Evolutionary conservation across 306 rosid species (phyloP).

Genomic region (Cucurbita ficifolia): DNA sequence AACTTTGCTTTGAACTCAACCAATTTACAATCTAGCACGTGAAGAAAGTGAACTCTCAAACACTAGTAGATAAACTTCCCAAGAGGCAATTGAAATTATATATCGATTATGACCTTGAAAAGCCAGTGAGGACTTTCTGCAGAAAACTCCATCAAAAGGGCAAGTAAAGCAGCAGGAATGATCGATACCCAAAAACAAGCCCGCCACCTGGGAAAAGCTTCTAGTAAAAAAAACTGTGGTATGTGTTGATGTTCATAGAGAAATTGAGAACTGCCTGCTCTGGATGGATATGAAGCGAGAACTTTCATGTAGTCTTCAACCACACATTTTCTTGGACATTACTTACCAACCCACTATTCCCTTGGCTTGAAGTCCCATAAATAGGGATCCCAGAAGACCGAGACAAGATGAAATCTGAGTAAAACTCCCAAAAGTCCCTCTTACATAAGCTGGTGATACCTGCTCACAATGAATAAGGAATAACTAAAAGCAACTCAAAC

Average conservation of each 20-base stretch:
- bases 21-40: background rate
- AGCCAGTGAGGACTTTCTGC: slow-evolving; percentile 96
- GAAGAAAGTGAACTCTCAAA: background rate
- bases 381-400: slow-evolving; percentile 71
- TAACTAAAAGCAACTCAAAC: background rate
- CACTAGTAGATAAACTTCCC: background rate
- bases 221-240: background rate
- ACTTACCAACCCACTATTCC: slow-evolving; percentile 72
- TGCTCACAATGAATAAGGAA: slow-evolving; percentile 15
- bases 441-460: slow-evolving; percentile 88
- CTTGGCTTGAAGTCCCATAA: slow-evolving; percentile 79
- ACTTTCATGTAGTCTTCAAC: background rate
- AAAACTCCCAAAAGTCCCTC: slow-evolving; percentile 88
- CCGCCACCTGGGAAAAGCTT: slow-evolving; percentile 69
- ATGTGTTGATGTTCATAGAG: background rate
- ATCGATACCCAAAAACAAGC: slow-evolving; percentile 76
- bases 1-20: background rate
- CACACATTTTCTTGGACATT: slow-evolving; percentile 3
- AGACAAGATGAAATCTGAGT: slow-evolving; percentile 89
- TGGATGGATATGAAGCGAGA: background rate
- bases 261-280: background rate
- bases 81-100: background rate
- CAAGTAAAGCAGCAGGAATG: slow-evolving; percentile 77
- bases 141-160: slow-evolving; percentile 61
- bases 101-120: slow-evolving; percentile 40